Conservation (phyloP, 2,329 filamentous ascomycete genomes). For the Phaeosphaeria sp. region DNA sequence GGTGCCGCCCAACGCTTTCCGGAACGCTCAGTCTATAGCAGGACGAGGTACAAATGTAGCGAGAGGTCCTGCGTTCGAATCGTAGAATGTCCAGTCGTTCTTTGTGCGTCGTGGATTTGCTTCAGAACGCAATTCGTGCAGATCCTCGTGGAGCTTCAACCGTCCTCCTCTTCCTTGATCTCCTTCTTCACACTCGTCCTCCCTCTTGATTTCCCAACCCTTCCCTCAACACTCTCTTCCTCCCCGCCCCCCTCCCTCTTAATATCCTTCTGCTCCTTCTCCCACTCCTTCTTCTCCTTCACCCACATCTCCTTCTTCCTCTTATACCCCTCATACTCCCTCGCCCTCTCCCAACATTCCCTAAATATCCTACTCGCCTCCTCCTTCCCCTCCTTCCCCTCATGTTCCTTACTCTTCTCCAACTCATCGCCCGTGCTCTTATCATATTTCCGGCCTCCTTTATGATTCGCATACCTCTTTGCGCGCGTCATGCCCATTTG, state of each 20-base stretch:
- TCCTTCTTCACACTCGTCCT: slow-evolving; percentile 1
- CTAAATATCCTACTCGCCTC: slow-evolving; percentile 59
- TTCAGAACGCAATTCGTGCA: not conserved
- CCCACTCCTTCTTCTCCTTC: slow-evolving; percentile 24
- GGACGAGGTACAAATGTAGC: not conserved
- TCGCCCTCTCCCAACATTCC: slow-evolving; percentile 57
- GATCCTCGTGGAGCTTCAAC: not conserved
- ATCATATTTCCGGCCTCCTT: slow-evolving; percentile 64
- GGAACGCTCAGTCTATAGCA: slow-evolving; percentile 7
- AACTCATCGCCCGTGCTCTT: slow-evolving; percentile 49
- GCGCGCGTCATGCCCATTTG: slow-evolving; percentile 72
- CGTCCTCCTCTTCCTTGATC: not conserved
- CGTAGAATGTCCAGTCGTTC: not conserved
- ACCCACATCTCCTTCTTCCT: slow-evolving; percentile 54
- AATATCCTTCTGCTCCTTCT: slow-evolving; percentile 1
- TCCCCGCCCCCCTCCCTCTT: slow-evolving; percentile 4
- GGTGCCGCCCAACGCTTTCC: not conserved
- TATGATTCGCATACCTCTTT: slow-evolving; percentile 64
- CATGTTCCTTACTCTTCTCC: slow-evolving; percentile 54
- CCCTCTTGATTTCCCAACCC: not conserved
- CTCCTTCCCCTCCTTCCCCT: slow-evolving; percentile 58
- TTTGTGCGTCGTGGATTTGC: too few relatives aligned
- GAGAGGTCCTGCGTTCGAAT: not conserved
- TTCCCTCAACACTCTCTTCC: not conserved
- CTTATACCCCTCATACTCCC: slow-evolving; percentile 54